Conservation (phyloP, 2,329 filamentous ascomycete species). For the Talaromyces sp. region DNA sequence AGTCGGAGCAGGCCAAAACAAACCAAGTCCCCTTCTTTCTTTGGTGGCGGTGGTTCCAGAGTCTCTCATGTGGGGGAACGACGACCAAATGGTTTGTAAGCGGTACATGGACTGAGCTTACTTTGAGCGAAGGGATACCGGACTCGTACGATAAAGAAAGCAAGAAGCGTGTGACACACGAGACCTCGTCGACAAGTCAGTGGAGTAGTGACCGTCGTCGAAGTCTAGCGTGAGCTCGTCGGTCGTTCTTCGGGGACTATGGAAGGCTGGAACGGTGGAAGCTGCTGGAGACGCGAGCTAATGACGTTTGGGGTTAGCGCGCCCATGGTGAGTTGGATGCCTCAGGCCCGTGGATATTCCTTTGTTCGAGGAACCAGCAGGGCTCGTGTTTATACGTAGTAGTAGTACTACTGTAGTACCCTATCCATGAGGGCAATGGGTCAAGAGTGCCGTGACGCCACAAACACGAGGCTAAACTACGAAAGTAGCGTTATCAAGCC, state of each 20-base stretch:
- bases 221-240: not conserved
- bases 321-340: not conserved
- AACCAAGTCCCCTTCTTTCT: not conserved
- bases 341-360: not conserved
- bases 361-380: not conserved
- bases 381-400: no score
- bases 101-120: not conserved
- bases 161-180: not conserved
- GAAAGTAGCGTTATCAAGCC: no score
- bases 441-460: not conserved
- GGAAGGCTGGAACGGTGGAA: not conserved
- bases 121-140: not conserved
- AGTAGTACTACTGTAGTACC: no score
- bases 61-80: not conserved
- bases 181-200: not conserved
- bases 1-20: constrained; percentile 1
- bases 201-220: not conserved
- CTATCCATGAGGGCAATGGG: not conserved
- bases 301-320: not conserved
- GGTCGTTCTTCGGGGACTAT: not conserved
- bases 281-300: not conserved
- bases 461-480: not conserved
- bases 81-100: not conserved
- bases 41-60: not conserved
- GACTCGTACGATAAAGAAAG: not conserved